phyloP scores from a whole-genome alignment of 306 rosid genomes.

The Lathyrus aphaca region DNA sequence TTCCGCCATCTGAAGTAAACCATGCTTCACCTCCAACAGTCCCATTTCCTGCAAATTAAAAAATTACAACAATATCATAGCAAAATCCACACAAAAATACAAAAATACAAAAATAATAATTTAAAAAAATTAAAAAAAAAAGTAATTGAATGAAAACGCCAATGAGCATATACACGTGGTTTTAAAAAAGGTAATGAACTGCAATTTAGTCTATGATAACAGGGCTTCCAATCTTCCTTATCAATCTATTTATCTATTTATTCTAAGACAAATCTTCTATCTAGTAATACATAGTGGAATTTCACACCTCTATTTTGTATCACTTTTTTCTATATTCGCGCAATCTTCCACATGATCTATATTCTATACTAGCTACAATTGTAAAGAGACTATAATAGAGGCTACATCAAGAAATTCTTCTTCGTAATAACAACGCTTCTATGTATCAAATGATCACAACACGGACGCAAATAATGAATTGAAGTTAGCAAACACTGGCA shows the following conservation, averaged over 20 bases:
- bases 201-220: not conserved
- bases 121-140: too few relatives aligned
- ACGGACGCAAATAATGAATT: not conserved
- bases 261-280: not conserved
- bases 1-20: slow-evolving; percentile 93
- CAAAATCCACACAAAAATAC: not conserved
- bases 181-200: not conserved
- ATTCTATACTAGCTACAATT: not conserved
- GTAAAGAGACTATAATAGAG: not conserved
- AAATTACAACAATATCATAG: not conserved
- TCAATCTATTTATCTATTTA: not conserved
- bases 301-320: not conserved
- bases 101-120: too few relatives aligned
- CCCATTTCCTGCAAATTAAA: slow-evolving; percentile 78
- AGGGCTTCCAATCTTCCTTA: not conserved
- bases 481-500: not conserved
- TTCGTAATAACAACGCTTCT: not conserved
- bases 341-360: not conserved
- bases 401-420: not conserved
- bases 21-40: slow-evolving; percentile 93
- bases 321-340: not conserved
- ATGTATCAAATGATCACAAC: not conserved
- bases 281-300: not conserved
- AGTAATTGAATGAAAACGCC: not conserved
- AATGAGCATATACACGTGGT: not conserved